These are phyloP conservation scores for Stachybotrys chlorohalonatus DNA, from an alignment of 2,329 filamentous ascomycete species.

Conservation along the genomic window DNA sequence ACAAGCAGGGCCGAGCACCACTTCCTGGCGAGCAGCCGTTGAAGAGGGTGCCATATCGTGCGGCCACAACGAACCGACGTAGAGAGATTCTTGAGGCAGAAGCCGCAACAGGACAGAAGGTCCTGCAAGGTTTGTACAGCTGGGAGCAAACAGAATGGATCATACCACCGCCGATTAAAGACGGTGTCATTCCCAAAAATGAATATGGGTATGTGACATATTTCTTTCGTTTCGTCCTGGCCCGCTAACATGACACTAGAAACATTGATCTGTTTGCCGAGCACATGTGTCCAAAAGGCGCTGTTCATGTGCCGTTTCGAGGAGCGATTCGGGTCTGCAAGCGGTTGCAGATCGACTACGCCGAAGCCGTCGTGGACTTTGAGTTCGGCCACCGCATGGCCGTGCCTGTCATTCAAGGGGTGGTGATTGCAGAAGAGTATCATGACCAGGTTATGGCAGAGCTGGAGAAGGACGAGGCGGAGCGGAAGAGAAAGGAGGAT, in stretches of 20 bases:
- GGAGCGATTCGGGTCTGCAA: slow-evolving; percentile 75
- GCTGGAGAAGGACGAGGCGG: slow-evolving; percentile 68
- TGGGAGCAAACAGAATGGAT: slow-evolving; percentile 90
- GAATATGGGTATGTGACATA: slow-evolving; percentile 54
- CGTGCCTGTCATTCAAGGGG: slow-evolving; percentile 82
- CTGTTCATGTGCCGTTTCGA: slow-evolving; percentile 72
- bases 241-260: slow-evolving; percentile 16
- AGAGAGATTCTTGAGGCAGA: slow-evolving; percentile 84
- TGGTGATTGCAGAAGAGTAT: slow-evolving; percentile 79
- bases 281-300: slow-evolving; percentile 81
- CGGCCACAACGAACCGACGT: slow-evolving; percentile 78
- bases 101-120: slow-evolving; percentile 70
- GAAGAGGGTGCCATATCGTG: slow-evolving; percentile 83
- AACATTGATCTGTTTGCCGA: slow-evolving; percentile 95
- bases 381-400: slow-evolving; percentile 94
- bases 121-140: slow-evolving; percentile 78
- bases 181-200: slow-evolving; percentile 89
- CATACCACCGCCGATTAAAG: slow-evolving; percentile 74
- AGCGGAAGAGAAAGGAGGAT: slow-evolving; percentile 69
- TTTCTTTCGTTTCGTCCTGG: neutral
- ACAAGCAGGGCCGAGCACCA: slow-evolving; percentile 84
- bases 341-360: slow-evolving; percentile 75
- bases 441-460: slow-evolving; percentile 66
- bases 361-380: slow-evolving; percentile 91
- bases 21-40: slow-evolving; percentile 62